phyloP scores from a whole-genome alignment of 129 eudicot genomes.

The Flaveria linearis region DNA sequence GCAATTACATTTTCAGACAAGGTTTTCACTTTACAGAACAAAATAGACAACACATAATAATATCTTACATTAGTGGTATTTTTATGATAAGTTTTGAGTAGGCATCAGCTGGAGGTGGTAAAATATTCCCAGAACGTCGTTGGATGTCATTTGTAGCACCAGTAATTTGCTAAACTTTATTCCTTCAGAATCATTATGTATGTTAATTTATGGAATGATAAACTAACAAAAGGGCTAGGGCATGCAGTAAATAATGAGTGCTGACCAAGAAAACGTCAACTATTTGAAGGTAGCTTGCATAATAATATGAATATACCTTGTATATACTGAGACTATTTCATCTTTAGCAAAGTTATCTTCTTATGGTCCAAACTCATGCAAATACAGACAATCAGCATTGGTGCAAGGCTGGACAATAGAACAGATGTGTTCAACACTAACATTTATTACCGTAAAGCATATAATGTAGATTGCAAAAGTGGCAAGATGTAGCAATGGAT shows the following conservation, averaged over 20 bases:
- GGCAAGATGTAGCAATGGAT: not conserved
- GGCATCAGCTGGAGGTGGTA: slow-evolving; percentile 96
- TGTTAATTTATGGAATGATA: too few species aligned
- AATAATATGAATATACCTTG: slow-evolving; percentile 57
- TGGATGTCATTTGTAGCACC: too few species aligned
- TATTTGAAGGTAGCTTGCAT: not conserved
- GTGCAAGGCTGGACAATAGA: slow-evolving; percentile 82
- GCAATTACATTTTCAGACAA: too few species aligned
- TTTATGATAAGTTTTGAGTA: slow-evolving; percentile 62
- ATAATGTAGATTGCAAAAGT: too few species aligned
- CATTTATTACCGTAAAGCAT: not conserved
- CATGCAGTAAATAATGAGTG: not conserved
- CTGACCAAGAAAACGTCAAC: not conserved
- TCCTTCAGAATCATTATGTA: too few species aligned
- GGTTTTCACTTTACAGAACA: not conserved
- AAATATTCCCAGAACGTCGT: too few species aligned
- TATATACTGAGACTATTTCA: slow-evolving; percentile 86
- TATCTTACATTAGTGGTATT: slow-evolving; percentile 78
- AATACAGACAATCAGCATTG: slow-evolving; percentile 91
- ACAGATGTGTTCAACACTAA: not conserved
- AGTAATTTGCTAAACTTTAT: too few species aligned
- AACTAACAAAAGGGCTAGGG: slow-evolving; percentile 5
- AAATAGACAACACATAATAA: slow-evolving; percentile 16
- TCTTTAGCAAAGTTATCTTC: slow-evolving; percentile 96
- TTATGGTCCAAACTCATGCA: slow-evolving; percentile 97